A percentile compares a stretch with the other conserved stretches of the same genome.
These are phyloP conservation scores for Cucumis sativus DNA, from an alignment of 306 rosid genomes.

Conservation along the genomic window DNA sequence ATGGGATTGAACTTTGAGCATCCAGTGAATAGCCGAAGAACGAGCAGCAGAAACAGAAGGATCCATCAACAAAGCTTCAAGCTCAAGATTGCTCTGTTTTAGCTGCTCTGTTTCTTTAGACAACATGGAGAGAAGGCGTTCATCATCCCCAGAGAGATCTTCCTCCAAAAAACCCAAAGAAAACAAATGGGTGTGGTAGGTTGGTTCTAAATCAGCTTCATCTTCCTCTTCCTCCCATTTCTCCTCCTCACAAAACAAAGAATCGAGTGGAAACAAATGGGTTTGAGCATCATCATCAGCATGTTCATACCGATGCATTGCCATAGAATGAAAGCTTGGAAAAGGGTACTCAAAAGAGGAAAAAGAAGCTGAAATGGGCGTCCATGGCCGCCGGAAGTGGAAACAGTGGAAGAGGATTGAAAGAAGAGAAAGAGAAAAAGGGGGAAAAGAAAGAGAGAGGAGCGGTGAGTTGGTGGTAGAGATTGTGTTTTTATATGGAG, in stretches of 20 bases:
- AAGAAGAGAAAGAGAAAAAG: background rate
- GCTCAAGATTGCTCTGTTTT: conserved; percentile 8
- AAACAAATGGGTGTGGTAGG: conserved; percentile 11
- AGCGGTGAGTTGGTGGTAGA: background rate
- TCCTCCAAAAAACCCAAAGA: conserved; percentile 45
- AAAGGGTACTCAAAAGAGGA: background rate
- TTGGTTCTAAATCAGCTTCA: background rate
- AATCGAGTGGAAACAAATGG: conserved; percentile 37
- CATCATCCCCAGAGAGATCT: conserved; percentile 66
- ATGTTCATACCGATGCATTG: conserved; percentile 25
- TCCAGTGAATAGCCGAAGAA: conserved; percentile 41
- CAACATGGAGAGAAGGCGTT: conserved; percentile 50
- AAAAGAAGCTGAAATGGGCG: background rate
- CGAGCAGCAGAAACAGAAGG: conserved; percentile 26
- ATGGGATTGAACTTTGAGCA: conserved; percentile 48
- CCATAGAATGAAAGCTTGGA: conserved; percentile 24
- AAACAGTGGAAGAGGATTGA: background rate
- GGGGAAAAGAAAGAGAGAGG: background rate
- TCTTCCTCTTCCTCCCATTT: conserved; percentile 49
- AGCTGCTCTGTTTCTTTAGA: conserved; percentile 44
- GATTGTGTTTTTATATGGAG: conserved; percentile 4
- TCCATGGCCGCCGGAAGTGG: background rate
- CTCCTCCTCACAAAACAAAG: conserved; percentile 69
- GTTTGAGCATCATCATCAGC: conserved; percentile 16
- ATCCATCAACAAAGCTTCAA: conserved; percentile 8